A percentile compares a stretch with the other conserved stretches of the same genome.
phyloP scores from a whole-genome alignment of 169 alveolate species.

The Plasmodium sp. region DNA sequence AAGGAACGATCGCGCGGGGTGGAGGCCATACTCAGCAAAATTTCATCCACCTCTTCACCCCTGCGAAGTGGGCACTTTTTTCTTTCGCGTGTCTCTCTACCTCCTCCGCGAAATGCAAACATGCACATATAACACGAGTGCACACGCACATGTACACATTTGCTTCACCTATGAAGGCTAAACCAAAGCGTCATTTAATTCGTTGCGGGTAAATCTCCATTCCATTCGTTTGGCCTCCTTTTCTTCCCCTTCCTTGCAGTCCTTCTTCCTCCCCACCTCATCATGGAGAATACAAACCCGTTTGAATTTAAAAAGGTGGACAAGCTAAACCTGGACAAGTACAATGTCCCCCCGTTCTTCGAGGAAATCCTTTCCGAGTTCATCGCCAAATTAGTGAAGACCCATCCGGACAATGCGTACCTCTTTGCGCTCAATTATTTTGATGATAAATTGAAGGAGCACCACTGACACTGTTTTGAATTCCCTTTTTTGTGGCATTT shows the following conservation, averaged over 20 bases:
- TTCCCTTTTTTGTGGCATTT: background rate
- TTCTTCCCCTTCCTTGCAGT: background rate
- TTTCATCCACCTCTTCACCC: background rate
- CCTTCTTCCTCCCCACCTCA: background rate
- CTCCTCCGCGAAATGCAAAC: background rate
- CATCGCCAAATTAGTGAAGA: conserved; percentile 24
- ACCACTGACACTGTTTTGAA: background rate
- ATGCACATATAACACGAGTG: background rate
- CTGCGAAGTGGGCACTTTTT: background rate
- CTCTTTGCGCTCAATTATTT: conserved; percentile 59
- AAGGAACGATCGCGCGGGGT: background rate
- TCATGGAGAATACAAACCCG: background rate
- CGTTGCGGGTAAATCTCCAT: background rate
- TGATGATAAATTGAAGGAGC: conserved; percentile 19
- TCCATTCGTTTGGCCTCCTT: background rate
- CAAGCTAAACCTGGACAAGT: conserved; percentile 32
- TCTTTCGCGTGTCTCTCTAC: background rate
- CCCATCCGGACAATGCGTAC: conserved; percentile 32
- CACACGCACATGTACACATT: background rate
- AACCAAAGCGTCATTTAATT: background rate
- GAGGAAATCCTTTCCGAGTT: conserved; percentile 67
- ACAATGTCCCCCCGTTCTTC: conserved; percentile 28
- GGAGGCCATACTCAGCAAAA: background rate
- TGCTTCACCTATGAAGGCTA: background rate
- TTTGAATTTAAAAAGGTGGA: conserved; percentile 55